Evolutionary conservation across 192 early-diverging fungal species (phyloP).

Genomic region (Entophlyctis helioformis): DNA sequence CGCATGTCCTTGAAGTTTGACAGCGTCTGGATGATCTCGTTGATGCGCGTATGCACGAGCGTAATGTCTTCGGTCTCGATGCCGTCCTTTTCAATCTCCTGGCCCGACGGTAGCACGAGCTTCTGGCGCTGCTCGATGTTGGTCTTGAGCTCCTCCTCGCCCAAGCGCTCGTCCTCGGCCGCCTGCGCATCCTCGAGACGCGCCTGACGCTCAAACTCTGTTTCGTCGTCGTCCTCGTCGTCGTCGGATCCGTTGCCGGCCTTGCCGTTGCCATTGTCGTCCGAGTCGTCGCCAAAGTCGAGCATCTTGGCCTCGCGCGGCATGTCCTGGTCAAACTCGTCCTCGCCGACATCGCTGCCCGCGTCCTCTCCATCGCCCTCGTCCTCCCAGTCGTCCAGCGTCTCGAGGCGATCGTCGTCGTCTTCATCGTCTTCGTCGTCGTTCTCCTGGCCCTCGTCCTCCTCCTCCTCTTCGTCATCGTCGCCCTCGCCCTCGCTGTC

Average conservation of each 20-base stretch:
- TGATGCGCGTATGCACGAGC: conserved; percentile 73
- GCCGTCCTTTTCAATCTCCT: conserved; percentile 52
- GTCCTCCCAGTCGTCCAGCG: too few species aligned
- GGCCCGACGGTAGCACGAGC: conserved; percentile 52
- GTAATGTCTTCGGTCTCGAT: conserved; percentile 53
- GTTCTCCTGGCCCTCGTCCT: too few species aligned
- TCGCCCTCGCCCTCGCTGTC: too few species aligned
- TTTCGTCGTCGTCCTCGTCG: conserved; percentile 39
- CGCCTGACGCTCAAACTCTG: conserved; percentile 65
- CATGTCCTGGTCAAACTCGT: conserved; percentile 4
- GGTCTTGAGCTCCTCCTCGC: conserved; percentile 57
- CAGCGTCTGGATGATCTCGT: conserved; percentile 80
- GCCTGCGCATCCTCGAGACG: conserved; percentile 45
- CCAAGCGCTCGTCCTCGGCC: conserved; percentile 57
- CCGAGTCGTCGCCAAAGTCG: conserved; percentile 32
- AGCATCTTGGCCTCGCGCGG: conserved; percentile 1
- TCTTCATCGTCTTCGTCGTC: too few species aligned
- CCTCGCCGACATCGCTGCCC: conserved; percentile 8
- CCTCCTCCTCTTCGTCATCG: too few species aligned
- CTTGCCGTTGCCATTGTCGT: too few species aligned
- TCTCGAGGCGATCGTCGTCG: too few species aligned
- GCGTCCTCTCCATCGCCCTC: too few species aligned
- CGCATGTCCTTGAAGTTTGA: conserved; percentile 81
- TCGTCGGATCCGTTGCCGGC: too few species aligned
- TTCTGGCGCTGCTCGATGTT: conserved; percentile 62